Evolutionary conservation across 192 early-diverging fungal species (phyloP), one percentile per base, ranked within the genome.

Genomic region (Linnemannia schmuckeri): DNA sequence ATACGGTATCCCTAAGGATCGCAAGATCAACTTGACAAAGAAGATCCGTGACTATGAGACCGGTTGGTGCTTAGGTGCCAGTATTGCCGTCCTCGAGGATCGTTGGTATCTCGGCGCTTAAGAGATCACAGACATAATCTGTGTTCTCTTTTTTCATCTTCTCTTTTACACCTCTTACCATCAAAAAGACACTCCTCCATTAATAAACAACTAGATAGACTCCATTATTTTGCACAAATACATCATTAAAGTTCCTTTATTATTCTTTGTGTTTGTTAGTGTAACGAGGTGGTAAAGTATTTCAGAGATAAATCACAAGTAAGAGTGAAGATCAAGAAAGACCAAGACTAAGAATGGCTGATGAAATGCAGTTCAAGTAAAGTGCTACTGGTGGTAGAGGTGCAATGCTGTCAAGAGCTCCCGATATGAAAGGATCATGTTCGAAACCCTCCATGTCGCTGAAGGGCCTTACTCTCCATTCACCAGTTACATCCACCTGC

Each of bases 21-120:
- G 96, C 24, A 85, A 90, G 12, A 88, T 99, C 9, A 94, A 95
- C 70, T 94, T 95, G 35, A 94, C 97, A 8, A 96, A 98, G 86
- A 98, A 99, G 92, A 97, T 99, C 74, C 92, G 94, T 44, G 96
- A 93, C 37, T 94, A 96, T 52, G 97, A 99, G 85, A 98, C 97
- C 24, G 98, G 98, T 18, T 99, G 98, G 98, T 97, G 96, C 87
- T 90, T 99, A 55, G 98, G 98, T 40, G 97, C 97, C 33, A 93
- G 97, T 33, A 95, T 99, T 74, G 93, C 95, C 37, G 90, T 98
- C 71, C 87, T 98, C 17, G 96, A 97, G 52, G 76, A 83, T 38
- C 75, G 76, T 13, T 83, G 82, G 82, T 83, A 61, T 38, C 15
- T 77, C 74, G 82, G 66, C 1, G 66, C 74, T 35, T 76, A 80